These are phyloP conservation scores for Daucus carota DNA, from an alignment of 129 eudicot species.

Conservation along the genomic window DNA sequence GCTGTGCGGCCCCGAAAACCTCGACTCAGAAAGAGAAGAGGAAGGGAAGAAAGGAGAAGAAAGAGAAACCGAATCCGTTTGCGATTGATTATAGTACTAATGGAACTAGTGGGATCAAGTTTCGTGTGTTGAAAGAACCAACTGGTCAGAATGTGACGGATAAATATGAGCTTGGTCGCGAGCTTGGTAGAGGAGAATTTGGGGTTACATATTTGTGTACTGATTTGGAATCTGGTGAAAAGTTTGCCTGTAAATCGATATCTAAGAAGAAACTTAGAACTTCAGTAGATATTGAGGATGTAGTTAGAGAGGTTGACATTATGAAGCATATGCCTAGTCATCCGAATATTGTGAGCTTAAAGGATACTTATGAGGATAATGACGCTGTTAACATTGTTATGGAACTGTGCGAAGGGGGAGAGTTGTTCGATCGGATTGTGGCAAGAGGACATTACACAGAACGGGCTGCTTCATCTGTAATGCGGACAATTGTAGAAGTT, in stretches of 20 bases:
- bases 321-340: slow-evolving; percentile 79
- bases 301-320: slow-evolving; percentile 72
- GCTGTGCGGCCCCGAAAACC: slow-evolving; percentile 46
- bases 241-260: slow-evolving; percentile 70
- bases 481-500: slow-evolving; percentile 68
- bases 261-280: slow-evolving; percentile 72
- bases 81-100: slow-evolving; percentile 35
- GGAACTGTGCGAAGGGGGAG: slow-evolving; percentile 89
- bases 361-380: slow-evolving; percentile 73
- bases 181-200: slow-evolving; percentile 78
- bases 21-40: slow-evolving; percentile 36
- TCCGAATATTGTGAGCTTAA: slow-evolving; percentile 57
- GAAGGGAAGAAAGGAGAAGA: slow-evolving; percentile 31
- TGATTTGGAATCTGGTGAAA: slow-evolving; percentile 42
- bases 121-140: slow-evolving; percentile 50
- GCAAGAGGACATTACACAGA: slow-evolving; percentile 83
- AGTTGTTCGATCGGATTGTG: slow-evolving; percentile 72
- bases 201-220: slow-evolving; percentile 83
- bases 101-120: slow-evolving; percentile 34
- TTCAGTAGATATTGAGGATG: slow-evolving; percentile 74
- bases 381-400: slow-evolving; percentile 69
- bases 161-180: slow-evolving; percentile 53
- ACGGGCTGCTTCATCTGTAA: slow-evolving; percentile 64
- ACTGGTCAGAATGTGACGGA: slow-evolving; percentile 45
- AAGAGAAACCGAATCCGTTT: slow-evolving; percentile 49